A percentile compares a stretch with the other conserved stretches of the same genome.
Conservation (phyloP, 2,329 filamentous ascomycete species). For the Aspergillus transmontanensis region DNA sequence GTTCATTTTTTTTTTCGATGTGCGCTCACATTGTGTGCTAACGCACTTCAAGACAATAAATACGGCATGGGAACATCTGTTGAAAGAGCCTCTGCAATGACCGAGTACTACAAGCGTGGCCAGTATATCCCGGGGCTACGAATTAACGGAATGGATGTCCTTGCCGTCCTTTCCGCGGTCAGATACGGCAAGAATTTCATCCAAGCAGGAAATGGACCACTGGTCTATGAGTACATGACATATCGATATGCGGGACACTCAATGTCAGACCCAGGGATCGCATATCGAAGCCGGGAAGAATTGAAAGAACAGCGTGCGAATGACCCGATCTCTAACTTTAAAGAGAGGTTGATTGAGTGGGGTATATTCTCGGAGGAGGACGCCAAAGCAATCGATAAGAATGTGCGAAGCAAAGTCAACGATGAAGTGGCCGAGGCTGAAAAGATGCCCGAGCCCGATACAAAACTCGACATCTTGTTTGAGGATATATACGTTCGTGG, state of each 20-base stretch:
- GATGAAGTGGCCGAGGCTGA: constrained; percentile 85
- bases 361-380: constrained; percentile 84
- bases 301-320: constrained; percentile 94
- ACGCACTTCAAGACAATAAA: constrained; percentile 77
- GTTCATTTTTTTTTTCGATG: constrained; percentile 51
- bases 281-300: constrained; percentile 96
- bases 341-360: constrained; percentile 95
- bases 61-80: constrained; percentile 98
- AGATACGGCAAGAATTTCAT: constrained; percentile 88
- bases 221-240: constrained; percentile 95
- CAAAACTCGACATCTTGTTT: constrained; percentile 77
- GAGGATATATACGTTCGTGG: constrained; percentile 92
- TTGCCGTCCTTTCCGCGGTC: constrained; percentile 91
- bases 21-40: background rate
- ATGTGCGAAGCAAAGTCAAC: constrained; percentile 79
- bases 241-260: constrained; percentile 98
- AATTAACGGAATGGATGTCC: constrained; percentile 98
- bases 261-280: constrained; percentile 97
- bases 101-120: constrained; percentile 99
- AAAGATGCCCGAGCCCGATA: constrained; percentile 77
- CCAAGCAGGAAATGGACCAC: constrained; percentile 76
- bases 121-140: constrained; percentile 98
- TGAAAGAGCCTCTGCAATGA: constrained; percentile 84
- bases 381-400: constrained; percentile 90
- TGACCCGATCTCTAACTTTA: constrained; percentile 92